Evolutionary conservation across 2,329 filamentous ascomycete species (phyloP).

Genomic region (Trichoderma harzianum): DNA sequence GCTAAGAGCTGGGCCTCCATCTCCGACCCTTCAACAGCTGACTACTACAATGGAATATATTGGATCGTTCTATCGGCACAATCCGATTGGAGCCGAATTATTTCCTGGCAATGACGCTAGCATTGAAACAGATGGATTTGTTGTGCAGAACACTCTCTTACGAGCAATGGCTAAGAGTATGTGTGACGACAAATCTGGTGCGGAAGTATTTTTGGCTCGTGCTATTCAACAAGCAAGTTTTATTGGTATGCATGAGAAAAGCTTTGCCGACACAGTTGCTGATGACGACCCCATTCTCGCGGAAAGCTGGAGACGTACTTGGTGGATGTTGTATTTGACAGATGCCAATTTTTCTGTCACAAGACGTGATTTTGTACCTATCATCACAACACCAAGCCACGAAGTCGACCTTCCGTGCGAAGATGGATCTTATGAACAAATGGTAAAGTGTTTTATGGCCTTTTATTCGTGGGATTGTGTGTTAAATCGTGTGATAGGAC

Average conservation of each 20-base stretch:
- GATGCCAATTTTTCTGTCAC: background rate
- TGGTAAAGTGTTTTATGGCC: background rate
- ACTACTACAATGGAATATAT: background rate
- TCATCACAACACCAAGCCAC: background rate
- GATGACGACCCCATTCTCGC: background rate
- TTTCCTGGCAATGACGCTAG: background rate
- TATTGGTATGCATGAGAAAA: background rate
- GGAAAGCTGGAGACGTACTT: background rate
- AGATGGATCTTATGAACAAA: background rate
- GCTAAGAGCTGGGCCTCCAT: background rate
- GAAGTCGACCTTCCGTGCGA: background rate
- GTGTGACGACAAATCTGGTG: background rate
- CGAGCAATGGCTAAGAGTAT: background rate
- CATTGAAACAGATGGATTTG: background rate
- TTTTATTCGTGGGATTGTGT: background rate
- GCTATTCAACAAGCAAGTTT: background rate
- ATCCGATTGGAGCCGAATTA: background rate
- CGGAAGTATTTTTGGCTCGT: background rate
- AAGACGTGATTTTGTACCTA: background rate
- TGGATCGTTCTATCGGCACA: background rate
- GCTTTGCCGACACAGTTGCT: background rate
- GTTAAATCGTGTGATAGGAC: background rate
- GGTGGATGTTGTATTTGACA: background rate
- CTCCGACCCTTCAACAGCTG: background rate
- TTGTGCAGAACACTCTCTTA: background rate